Conservation (phyloP, 2,329 filamentous ascomycete genomes). For the Arthroderma sp. region DNA sequence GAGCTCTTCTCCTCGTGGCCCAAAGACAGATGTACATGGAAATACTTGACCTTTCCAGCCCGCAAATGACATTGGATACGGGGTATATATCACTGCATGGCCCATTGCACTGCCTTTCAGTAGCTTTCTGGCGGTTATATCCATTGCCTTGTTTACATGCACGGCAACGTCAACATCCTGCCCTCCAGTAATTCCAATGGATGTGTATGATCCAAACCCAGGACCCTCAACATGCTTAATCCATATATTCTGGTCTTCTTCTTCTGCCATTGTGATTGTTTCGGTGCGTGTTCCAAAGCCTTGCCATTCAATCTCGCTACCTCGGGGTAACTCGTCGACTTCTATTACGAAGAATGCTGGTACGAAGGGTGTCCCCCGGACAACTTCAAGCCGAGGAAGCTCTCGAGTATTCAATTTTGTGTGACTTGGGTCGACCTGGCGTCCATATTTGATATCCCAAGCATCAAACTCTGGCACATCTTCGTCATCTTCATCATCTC, state of each 20-base stretch:
- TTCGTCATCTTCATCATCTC: constrained; percentile 21
- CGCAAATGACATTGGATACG: constrained; percentile 14
- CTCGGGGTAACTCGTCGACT: constrained; percentile 62
- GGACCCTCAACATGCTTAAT: constrained; percentile 14
- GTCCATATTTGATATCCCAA: constrained; percentile 43
- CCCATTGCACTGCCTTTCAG: constrained; percentile 3
- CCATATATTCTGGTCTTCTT: constrained; percentile 12
- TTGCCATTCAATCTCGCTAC: constrained; percentile 72
- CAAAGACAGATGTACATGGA: constrained; percentile 31
- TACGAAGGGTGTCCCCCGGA: constrained; percentile 18
- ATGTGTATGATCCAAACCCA: constrained; percentile 14
- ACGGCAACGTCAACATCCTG: constrained; percentile 12
- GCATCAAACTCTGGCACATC: constrained; percentile 39
- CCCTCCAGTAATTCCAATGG: constrained; percentile 19
- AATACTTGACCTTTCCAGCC: constrained; percentile 25
- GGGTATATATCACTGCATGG: constrained; percentile 26
- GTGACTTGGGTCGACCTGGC: constrained; percentile 34
- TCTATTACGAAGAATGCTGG: constrained; percentile 64
- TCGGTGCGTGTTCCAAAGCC: constrained; percentile 45
- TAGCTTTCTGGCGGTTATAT: constrained; percentile 9
- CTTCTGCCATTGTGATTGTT: constrained; percentile 13
- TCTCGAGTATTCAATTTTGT: constrained; percentile 13
- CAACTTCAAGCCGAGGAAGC: constrained; percentile 18
- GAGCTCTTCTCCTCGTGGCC: constrained; percentile 20
- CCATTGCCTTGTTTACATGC: constrained; percentile 16